phyloP scores from a whole-genome alignment of 2,329 filamentous ascomycete species.

The Sporothrix humicola region DNA sequence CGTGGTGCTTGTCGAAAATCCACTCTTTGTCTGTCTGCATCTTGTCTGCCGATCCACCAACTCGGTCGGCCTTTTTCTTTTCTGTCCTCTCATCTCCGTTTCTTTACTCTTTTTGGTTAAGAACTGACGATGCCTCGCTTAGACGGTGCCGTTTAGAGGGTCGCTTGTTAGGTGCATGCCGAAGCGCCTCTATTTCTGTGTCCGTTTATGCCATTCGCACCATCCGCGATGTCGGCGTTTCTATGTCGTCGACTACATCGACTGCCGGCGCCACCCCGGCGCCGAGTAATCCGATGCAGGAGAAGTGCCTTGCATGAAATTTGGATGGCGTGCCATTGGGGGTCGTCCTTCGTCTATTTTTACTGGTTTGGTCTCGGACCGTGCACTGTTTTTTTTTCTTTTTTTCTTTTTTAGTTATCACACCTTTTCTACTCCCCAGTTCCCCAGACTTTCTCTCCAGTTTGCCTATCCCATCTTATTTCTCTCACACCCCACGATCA shows the following conservation, averaged over 20 bases:
- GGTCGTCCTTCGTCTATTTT: too few species aligned
- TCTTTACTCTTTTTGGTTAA: too few species aligned
- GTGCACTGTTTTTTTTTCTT: constrained; percentile 3
- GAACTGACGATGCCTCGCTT: not conserved
- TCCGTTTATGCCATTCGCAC: not conserved
- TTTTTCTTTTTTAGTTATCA: too few species aligned
- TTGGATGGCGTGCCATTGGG: not conserved
- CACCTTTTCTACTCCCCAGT: not conserved
- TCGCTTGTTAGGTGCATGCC: too few species aligned
- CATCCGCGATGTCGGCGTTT: not conserved
- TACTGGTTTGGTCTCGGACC: constrained; percentile 22
- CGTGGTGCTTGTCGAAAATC: not conserved
- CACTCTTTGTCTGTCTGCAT: not conserved
- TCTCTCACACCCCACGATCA: not conserved
- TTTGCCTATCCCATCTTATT: too few species aligned
- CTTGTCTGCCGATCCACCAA: not conserved
- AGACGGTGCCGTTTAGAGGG: not conserved
- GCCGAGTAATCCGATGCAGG: constrained; percentile 23
- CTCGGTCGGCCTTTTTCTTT: too few species aligned
- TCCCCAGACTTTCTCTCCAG: not conserved
- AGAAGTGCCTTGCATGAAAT: not conserved
- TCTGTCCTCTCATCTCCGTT: not conserved
- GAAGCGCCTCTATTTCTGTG: not conserved
- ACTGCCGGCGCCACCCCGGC: constrained; percentile 32
- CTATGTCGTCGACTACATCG: not conserved